Percentiles rank a stretch among this genome's conserved stretches.
These are phyloP conservation scores for Staphylotrichum longicolle DNA, from an alignment of 495 filamentous ascomycete species.

Conservation along the genomic window DNA sequence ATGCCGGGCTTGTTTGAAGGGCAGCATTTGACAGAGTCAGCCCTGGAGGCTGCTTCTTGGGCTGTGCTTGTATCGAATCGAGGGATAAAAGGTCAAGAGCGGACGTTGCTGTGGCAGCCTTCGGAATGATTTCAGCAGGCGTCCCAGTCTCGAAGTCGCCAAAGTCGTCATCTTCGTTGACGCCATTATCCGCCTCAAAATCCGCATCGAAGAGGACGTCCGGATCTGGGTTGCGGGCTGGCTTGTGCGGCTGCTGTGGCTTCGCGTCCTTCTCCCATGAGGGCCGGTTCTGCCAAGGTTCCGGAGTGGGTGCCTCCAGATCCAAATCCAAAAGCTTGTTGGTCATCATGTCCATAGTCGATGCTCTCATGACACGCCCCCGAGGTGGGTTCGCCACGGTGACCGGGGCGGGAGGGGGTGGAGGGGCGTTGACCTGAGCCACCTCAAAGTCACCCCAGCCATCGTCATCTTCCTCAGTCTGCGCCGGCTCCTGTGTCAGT, in stretches of 20 bases:
- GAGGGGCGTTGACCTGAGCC: slow-evolving; percentile 32
- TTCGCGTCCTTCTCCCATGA: slow-evolving; percentile 22
- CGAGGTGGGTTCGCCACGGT: slow-evolving; percentile 22
- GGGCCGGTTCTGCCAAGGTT: slow-evolving; percentile 21
- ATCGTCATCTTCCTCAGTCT: slow-evolving; percentile 55
- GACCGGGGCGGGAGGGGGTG: slow-evolving; percentile 9
- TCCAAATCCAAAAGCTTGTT: slow-evolving; percentile 44
- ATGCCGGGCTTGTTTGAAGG: slow-evolving; percentile 12
- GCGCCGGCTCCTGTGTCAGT: slow-evolving; percentile 4
- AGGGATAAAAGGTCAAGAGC: slow-evolving; percentile 27
- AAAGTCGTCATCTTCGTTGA: slow-evolving; percentile 45
- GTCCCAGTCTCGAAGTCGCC: slow-evolving; percentile 49
- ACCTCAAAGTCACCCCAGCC: slow-evolving; percentile 77
- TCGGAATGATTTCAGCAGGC: slow-evolving; percentile 6
- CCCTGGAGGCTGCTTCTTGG: slow-evolving; percentile 34
- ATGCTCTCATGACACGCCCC: slow-evolving; percentile 38
- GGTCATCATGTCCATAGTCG: slow-evolving; percentile 45
- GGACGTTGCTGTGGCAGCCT: slow-evolving; percentile 10
- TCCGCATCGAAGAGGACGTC: slow-evolving; percentile 53
- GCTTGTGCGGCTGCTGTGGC: slow-evolving; percentile 14
- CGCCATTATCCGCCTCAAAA: slow-evolving; percentile 37
- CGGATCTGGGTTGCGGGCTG: slow-evolving; percentile 32
- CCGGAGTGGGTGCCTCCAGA: slow-evolving; percentile 17
- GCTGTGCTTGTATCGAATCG: slow-evolving; percentile 19
- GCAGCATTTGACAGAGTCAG: slow-evolving; percentile 30